Evolutionary conservation across 345 rosid species (phyloP).

Genomic region (Salix caprea): DNA sequence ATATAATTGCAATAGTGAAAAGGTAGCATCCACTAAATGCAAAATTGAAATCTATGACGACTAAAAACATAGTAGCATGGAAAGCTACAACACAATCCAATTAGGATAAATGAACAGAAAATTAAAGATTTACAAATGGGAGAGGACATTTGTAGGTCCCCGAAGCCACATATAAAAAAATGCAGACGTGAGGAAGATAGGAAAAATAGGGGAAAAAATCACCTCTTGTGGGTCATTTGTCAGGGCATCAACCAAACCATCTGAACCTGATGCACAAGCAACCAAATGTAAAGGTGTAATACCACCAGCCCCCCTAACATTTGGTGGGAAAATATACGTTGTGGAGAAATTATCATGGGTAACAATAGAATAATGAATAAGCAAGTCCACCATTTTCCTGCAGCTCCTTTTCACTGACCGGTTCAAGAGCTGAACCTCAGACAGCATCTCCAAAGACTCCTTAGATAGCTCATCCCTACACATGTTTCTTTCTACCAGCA

Average conservation of each 20-base stretch:
- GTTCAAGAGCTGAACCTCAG: slow-evolving; percentile 64
- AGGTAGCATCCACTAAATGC: background rate
- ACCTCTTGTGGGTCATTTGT: slow-evolving; percentile 90
- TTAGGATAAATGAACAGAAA: background rate
- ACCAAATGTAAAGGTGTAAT: slow-evolving; percentile 84
- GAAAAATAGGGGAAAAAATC: slow-evolving; percentile 5
- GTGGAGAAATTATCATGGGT: slow-evolving; percentile 19
- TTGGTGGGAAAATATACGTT: slow-evolving; percentile 57
- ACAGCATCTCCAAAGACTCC: slow-evolving; percentile 50
- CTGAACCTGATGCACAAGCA: slow-evolving; percentile 66
- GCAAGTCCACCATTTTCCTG: slow-evolving; percentile 62
- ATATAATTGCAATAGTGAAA: background rate
- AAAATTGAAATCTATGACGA: background rate
- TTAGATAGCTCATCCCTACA: slow-evolving; percentile 36
- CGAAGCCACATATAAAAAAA: background rate
- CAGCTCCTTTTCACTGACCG: slow-evolving; percentile 72
- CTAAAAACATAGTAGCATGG: background rate
- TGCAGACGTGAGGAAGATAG: background rate
- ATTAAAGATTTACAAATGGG: background rate
- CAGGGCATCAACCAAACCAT: slow-evolving; percentile 58
- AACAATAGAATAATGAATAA: slow-evolving; percentile 41
- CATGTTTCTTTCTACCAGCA: slow-evolving; percentile 51
- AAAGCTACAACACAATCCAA: background rate
- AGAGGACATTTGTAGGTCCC: background rate
- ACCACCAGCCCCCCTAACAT: slow-evolving; percentile 64